These are phyloP conservation scores for Crithidia acanthocephali DNA, from an alignment of 208 protist genomes.

Conservation along the genomic window DNA sequence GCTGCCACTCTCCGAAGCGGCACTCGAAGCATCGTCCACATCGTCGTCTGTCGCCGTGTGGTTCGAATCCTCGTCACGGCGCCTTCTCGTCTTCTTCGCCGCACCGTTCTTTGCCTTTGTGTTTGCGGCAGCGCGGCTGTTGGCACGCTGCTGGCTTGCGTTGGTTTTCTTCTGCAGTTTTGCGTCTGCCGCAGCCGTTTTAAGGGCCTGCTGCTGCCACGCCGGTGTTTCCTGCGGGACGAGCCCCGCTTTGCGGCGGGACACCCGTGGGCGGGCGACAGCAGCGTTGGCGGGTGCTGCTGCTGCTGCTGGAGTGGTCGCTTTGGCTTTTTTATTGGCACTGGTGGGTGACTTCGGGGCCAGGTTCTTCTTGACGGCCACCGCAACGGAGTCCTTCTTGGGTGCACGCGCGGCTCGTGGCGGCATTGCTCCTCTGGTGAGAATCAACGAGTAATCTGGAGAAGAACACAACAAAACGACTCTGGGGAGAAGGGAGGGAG, in stretches of 20 bases:
- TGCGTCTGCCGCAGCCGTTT: constrained; percentile 21
- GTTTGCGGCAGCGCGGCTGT: neutral
- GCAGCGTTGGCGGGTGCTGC: neutral
- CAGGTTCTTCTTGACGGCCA: constrained; percentile 29
- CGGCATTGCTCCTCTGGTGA: constrained; percentile 9
- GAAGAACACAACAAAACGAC: neutral
- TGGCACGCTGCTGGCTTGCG: neutral
- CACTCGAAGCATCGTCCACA: constrained; percentile 1
- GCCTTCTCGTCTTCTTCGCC: neutral
- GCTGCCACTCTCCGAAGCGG: neutral
- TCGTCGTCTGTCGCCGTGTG: neutral
- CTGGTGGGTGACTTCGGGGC: neutral
- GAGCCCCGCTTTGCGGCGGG: constrained; percentile 24
- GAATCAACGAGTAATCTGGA: neutral
- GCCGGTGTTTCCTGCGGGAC: constrained; percentile 34
- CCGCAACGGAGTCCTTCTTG: constrained; percentile 23
- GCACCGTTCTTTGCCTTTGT: neutral
- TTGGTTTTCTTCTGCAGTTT: constrained; percentile 12
- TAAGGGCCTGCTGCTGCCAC: constrained; percentile 39
- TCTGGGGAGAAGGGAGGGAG: too few relatives aligned
- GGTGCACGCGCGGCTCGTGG: constrained; percentile 15
- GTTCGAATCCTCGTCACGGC: neutral
- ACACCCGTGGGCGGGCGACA: constrained; percentile 29
- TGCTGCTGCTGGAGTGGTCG: neutral
- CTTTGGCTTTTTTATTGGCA: neutral